A percentile compares a stretch with the other conserved stretches of the same genome.
phyloP scores from a whole-genome alignment of 75 land plant genomes.

The Pinus albicaulis region DNA sequence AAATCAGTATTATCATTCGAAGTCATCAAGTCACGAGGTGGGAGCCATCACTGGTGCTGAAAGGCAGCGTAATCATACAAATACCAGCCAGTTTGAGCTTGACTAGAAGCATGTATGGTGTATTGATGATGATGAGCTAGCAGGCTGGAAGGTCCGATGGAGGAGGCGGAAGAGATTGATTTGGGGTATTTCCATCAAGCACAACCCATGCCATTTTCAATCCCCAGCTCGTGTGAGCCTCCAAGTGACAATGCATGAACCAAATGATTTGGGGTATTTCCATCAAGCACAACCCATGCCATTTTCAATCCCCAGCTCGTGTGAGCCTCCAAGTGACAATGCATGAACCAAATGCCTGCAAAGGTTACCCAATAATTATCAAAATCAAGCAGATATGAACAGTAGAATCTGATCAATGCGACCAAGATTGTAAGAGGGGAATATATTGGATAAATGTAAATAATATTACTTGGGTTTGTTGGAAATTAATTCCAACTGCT shows the following conservation, averaged over 20 bases:
- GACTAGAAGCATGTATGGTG: too few relatives aligned
- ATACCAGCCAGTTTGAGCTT: too few relatives aligned
- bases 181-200: constrained; percentile 37
- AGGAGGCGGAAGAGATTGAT: constrained; percentile 42
- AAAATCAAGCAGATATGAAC: too few relatives aligned
- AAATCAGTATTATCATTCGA: too few relatives aligned
- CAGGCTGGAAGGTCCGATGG: constrained; percentile 39
- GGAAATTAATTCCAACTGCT: too few relatives aligned
- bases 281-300: constrained; percentile 56
- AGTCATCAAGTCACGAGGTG: too few relatives aligned
- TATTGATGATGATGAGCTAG: background rate
- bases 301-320: constrained; percentile 53
- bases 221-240: constrained; percentile 57
- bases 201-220: constrained; percentile 53
- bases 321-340: constrained; percentile 55
- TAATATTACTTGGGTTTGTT: constrained; percentile 31
- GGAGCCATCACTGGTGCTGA: too few relatives aligned
- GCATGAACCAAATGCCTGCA: constrained; percentile 61
- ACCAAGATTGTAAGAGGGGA: too few relatives aligned
- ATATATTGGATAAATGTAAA: too few relatives aligned
- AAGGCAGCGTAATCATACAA: too few relatives aligned
- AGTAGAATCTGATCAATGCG: too few relatives aligned
- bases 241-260: constrained; percentile 57
- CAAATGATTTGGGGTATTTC: constrained; percentile 37
- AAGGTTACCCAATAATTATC: background rate